These are phyloP conservation scores for Coemansia sp. DNA, from an alignment of 192 early-diverging fungal genomes.

Conservation along the genomic window DNA sequence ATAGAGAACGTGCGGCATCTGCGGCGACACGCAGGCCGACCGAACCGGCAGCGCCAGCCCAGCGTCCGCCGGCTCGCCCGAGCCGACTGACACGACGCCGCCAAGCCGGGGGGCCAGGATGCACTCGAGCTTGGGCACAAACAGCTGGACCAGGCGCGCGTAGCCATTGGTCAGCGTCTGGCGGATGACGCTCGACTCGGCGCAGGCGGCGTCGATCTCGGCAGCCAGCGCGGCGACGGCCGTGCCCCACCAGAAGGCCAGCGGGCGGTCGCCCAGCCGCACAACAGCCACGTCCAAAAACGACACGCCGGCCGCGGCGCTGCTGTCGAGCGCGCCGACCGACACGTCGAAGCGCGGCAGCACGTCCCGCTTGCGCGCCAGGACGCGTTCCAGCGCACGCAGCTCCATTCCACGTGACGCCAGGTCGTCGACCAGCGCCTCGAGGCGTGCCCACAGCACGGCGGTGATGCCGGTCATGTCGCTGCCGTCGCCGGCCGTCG, in stretches of 20 bases:
- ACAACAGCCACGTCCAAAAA: conserved; percentile 25
- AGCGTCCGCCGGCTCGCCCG: not conserved
- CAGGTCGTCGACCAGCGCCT: conserved; percentile 25
- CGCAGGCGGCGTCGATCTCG: conserved; percentile 18
- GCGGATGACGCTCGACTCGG: conserved; percentile 19
- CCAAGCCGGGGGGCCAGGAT: conserved; percentile 21
- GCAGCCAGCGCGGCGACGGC: conserved; percentile 27
- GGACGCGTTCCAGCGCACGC: conserved; percentile 42
- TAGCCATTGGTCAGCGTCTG: conserved; percentile 37
- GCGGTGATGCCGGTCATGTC: conserved; percentile 34
- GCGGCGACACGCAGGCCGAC: not conserved
- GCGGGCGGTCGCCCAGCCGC: conserved; percentile 23
- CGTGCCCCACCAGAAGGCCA: conserved; percentile 50
- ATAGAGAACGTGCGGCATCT: not conserved
- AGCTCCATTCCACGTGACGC: conserved; percentile 26
- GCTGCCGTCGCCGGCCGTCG: conserved; percentile 26
- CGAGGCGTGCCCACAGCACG: conserved; percentile 33
- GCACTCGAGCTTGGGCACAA: conserved; percentile 38
- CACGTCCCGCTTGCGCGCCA: conserved; percentile 41
- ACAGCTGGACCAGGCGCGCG: conserved; percentile 36
- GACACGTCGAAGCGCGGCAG: conserved; percentile 35
- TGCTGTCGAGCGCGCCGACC: conserved; percentile 15
- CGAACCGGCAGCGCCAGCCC: not conserved
- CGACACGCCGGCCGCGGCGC: conserved; percentile 4
- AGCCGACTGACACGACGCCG: conserved; percentile 18